These are phyloP conservation scores for Fraxinus dipetala DNA, from an alignment of 305 asterid species.

Conservation along the genomic window DNA sequence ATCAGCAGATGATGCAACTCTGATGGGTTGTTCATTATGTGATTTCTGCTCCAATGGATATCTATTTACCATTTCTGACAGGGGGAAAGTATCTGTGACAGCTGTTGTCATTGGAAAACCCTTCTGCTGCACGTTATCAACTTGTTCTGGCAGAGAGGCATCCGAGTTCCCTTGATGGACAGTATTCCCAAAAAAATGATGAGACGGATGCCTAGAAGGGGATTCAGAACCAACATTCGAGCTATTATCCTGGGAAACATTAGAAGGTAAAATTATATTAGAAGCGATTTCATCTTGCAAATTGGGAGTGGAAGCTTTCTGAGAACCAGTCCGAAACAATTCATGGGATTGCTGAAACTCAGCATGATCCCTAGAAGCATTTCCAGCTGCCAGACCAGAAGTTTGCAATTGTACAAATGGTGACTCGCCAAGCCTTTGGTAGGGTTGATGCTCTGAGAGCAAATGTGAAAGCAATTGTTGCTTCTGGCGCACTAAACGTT, in stretches of 20 bases:
- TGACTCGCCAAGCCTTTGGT: constrained; percentile 43
- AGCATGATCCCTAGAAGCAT: constrained; percentile 40
- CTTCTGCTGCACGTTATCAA: constrained; percentile 32
- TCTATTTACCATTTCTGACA: constrained; percentile 25
- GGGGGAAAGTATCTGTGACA: constrained; percentile 24
- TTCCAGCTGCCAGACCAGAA: constrained; percentile 43
- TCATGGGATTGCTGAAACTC: constrained; percentile 45
- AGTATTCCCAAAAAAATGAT: constrained; percentile 35
- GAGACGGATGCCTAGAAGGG: constrained; percentile 43
- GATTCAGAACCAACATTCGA: constrained; percentile 37
- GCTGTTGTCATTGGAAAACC: constrained; percentile 21
- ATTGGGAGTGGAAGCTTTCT: constrained; percentile 31
- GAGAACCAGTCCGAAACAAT: constrained; percentile 39
- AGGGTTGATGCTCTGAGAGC: constrained; percentile 48
- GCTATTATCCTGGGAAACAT: constrained; percentile 40
- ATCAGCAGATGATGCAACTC: constrained; percentile 21
- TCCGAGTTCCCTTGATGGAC: constrained; percentile 33
- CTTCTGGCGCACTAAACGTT: constrained; percentile 52
- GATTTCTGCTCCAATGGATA: constrained; percentile 25
- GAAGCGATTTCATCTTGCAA: constrained; percentile 33
- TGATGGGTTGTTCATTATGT: constrained; percentile 26
- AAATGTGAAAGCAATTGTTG: constrained; percentile 65
- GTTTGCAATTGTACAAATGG: constrained; percentile 42
- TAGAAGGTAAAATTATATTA: constrained; percentile 32
- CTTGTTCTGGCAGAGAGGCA: constrained; percentile 30